These are phyloP conservation scores for Ceriops zippeliana DNA, from an alignment of 345 rosid genomes.

Conservation along the genomic window DNA sequence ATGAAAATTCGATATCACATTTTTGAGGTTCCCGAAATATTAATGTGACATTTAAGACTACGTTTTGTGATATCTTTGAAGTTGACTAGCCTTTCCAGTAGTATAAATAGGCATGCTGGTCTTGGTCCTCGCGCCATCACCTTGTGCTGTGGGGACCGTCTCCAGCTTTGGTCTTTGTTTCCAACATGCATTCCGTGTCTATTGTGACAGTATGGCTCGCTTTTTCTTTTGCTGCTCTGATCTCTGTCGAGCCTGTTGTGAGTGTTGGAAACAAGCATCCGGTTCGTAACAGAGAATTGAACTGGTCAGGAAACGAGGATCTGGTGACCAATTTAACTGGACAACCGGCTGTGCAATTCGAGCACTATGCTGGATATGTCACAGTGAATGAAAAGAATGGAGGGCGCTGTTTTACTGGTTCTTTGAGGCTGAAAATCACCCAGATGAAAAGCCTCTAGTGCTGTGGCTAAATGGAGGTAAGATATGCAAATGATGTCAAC, in stretches of 20 bases:
- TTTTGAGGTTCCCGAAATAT: background rate
- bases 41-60: constrained; percentile 23
- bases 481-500: background rate
- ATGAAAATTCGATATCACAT: background rate
- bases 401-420: constrained; percentile 90
- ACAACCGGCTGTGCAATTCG: constrained; percentile 55
- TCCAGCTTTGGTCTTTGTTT: background rate
- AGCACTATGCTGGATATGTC: constrained; percentile 75
- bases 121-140: constrained; percentile 18
- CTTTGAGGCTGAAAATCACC: constrained; percentile 53
- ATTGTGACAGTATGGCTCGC: constrained; percentile 4
- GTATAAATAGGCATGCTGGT: constrained; percentile 47
- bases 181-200: constrained; percentile 18
- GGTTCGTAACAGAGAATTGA: constrained; percentile 13
- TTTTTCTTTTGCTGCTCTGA: constrained; percentile 20
- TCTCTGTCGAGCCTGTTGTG: constrained; percentile 18
- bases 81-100: constrained; percentile 9
- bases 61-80: background rate
- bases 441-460: constrained; percentile 71
- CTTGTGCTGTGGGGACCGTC: constrained; percentile 3
- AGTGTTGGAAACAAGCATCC: constrained; percentile 23
- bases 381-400: constrained; percentile 56
- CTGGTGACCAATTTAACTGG: constrained; percentile 64
- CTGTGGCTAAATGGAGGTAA: constrained; percentile 98
- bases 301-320: constrained; percentile 28